Conservation (phyloP, 2,329 filamentous ascomycete species). For the Aureobasidium sp. region DNA sequence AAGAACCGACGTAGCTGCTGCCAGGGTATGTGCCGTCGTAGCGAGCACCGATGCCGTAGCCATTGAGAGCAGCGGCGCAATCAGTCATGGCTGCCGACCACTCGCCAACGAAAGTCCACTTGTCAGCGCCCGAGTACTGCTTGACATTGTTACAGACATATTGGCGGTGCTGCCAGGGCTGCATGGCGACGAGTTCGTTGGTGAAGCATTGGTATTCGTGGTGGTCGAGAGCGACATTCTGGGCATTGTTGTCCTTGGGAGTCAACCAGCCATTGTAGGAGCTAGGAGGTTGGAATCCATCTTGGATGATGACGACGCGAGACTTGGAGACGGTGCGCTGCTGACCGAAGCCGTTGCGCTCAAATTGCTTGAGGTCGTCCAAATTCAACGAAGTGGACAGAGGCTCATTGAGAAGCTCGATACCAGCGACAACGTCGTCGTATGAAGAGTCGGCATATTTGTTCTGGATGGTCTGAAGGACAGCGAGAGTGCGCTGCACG, state of each 20-base stretch:
- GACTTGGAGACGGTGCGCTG: conserved; percentile 26
- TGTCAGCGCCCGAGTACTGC: conserved; percentile 48
- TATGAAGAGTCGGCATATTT: conserved; percentile 50
- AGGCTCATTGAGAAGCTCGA: conserved; percentile 54
- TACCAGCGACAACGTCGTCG: conserved; percentile 52
- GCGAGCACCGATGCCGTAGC: conserved; percentile 50
- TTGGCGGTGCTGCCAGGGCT: conserved; percentile 47
- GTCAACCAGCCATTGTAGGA: conserved; percentile 58
- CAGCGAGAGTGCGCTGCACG: conserved; percentile 45
- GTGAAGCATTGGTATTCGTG: conserved; percentile 64
- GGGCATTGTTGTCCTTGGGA: conserved; percentile 41
- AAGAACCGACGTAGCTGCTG: conserved; percentile 47
- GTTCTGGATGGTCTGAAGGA: conserved; percentile 50
- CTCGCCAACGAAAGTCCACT: conserved; percentile 62
- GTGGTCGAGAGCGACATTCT: conserved; percentile 56
- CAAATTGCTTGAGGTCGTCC: conserved; percentile 45
- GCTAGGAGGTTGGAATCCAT: conserved; percentile 48
- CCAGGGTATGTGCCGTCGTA: conserved; percentile 51
- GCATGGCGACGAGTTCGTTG: conserved; percentile 43
- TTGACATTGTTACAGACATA: conserved; percentile 49
- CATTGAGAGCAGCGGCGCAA: conserved; percentile 44
- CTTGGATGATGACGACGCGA: conserved; percentile 49
- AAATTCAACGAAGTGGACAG: conserved; percentile 41
- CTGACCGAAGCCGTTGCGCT: conserved; percentile 47
- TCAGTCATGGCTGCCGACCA: conserved; percentile 63